Conservation (phyloP, 2,329 filamentous ascomycete genomes). For the Penicillium sp. region DNA sequence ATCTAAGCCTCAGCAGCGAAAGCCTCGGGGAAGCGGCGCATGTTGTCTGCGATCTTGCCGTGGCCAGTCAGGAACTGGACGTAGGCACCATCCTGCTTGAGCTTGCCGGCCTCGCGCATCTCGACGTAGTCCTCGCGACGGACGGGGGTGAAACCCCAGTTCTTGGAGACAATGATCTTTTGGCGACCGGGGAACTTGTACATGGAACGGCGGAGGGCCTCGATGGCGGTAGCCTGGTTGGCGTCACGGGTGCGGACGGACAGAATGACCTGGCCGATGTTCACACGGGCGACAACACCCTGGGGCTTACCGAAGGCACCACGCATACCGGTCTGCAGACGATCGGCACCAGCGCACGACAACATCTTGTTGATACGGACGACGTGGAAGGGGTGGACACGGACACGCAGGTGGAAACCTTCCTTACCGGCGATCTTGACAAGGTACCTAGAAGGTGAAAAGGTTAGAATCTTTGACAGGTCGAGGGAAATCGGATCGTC, state of each 20-base stretch:
- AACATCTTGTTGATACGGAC: slow-evolving; percentile 99
- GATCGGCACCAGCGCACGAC: slow-evolving; percentile 99
- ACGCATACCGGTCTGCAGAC: slow-evolving; percentile 99
- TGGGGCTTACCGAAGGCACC: slow-evolving; percentile 99
- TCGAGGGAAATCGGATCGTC: neutral
- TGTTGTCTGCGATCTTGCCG: slow-evolving; percentile 80
- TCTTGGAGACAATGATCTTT: slow-evolving; percentile 99
- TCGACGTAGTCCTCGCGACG: slow-evolving; percentile 96
- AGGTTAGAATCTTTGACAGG: slow-evolving; percentile 8
- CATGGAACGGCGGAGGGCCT: slow-evolving; percentile 98
- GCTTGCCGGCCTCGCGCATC: slow-evolving; percentile 87
- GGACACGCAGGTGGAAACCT: slow-evolving; percentile 69
- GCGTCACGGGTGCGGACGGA: slow-evolving; percentile 95
- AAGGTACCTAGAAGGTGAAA: slow-evolving; percentile 53
- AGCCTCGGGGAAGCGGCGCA: slow-evolving; percentile 91
- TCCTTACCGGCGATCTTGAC: slow-evolving; percentile 70
- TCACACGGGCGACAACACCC: slow-evolving; percentile 98
- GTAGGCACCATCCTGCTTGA: slow-evolving; percentile 98
- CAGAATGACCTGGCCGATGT: slow-evolving; percentile 99
- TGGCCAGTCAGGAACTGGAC: slow-evolving; percentile 98
- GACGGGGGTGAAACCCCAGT: slow-evolving; percentile 99
- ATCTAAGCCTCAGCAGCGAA: slow-evolving; percentile 56
- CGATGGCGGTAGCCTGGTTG: slow-evolving; percentile 87
- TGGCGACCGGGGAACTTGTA: slow-evolving; percentile 99
- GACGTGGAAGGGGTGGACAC: slow-evolving; percentile 99